These are phyloP conservation scores for Bathelium albidoporum DNA, from an alignment of 495 filamentous ascomycete species.

Conservation along the genomic window DNA sequence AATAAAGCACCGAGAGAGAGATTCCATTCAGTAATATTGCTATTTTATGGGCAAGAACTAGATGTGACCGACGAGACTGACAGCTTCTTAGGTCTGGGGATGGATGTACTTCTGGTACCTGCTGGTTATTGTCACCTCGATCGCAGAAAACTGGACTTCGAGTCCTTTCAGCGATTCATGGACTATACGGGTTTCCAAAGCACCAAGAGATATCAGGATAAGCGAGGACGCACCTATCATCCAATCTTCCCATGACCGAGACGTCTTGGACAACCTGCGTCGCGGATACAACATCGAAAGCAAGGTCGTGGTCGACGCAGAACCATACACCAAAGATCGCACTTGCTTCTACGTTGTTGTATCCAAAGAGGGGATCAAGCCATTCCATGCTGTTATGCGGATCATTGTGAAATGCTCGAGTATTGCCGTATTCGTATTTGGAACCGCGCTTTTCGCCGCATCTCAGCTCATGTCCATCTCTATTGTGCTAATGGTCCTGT, in stretches of 20 bases:
- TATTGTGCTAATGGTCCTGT: constrained; percentile 11
- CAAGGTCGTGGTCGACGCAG: constrained; percentile 8
- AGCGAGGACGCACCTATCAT: constrained; percentile 6
- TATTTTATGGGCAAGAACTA: too few relatives aligned
- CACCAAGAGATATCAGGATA: constrained; percentile 7
- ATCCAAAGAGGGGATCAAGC: constrained; percentile 12
- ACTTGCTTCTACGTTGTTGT: constrained; percentile 19
- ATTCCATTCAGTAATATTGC: too few relatives aligned
- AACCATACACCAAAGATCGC: constrained; percentile 9
- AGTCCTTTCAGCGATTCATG: constrained; percentile 16
- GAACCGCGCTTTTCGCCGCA: constrained; percentile 18
- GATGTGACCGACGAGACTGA: too few relatives aligned
- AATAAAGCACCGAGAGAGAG: too few relatives aligned
- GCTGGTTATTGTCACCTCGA: constrained; percentile 11
- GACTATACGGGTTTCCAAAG: constrained; percentile 18
- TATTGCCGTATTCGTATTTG: constrained; percentile 16
- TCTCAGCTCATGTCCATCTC: constrained; percentile 14
- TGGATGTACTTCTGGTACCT: constrained; percentile 24
- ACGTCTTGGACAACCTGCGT: constrained; percentile 12
- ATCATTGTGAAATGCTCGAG: constrained; percentile 8
- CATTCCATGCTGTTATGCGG: constrained; percentile 9
- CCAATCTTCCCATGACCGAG: not conserved
- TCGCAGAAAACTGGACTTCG: constrained; percentile 16
- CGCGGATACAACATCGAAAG: constrained; percentile 12
- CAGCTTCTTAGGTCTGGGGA: constrained; percentile 14